Percentiles rank a stretch among this genome's conserved stretches.
phyloP scores from a whole-genome alignment of 2,329 filamentous ascomycete species.

The Magnaporthales sp. region DNA sequence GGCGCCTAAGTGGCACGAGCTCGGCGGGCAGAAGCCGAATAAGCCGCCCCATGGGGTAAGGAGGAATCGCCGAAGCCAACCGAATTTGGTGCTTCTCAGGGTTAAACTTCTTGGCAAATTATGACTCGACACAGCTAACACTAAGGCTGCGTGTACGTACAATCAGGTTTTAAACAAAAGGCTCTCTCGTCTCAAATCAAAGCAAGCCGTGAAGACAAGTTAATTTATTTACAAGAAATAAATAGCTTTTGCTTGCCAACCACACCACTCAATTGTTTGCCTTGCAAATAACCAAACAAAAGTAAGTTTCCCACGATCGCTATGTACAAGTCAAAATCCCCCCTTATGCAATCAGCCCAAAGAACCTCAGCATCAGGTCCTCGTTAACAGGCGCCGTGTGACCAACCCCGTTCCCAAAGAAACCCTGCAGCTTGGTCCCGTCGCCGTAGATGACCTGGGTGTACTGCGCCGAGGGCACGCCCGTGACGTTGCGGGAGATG shows the following conservation, averaged over 20 bases:
- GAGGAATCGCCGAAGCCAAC: background rate
- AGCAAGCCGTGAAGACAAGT: too few relatives aligned
- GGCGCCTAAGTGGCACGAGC: background rate
- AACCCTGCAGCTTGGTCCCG: constrained; percentile 18
- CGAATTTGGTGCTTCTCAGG: background rate
- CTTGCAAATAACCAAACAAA: background rate
- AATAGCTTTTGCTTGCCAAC: background rate
- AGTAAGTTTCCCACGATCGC: background rate
- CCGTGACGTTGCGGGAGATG: constrained; percentile 18
- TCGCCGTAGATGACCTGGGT: constrained; percentile 28
- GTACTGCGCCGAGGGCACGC: constrained; percentile 24
- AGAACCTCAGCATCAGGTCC: constrained; percentile 18
- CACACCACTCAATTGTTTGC: background rate
- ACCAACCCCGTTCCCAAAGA: constrained; percentile 19
- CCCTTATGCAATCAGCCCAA: constrained; percentile 11
- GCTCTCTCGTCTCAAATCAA: background rate
- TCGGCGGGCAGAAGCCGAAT: background rate
- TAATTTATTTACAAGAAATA: background rate
- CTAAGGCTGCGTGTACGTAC: too few relatives aligned
- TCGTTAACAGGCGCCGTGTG: constrained; percentile 20
- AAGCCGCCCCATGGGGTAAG: background rate
- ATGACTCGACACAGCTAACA: too few relatives aligned
- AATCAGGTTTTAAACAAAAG: background rate
- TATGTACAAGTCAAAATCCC: background rate
- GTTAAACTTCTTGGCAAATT: background rate